Evolutionary conservation across 2,329 filamentous ascomycete species (phyloP).

Genomic region (Chaetothyriales sp.): DNA sequence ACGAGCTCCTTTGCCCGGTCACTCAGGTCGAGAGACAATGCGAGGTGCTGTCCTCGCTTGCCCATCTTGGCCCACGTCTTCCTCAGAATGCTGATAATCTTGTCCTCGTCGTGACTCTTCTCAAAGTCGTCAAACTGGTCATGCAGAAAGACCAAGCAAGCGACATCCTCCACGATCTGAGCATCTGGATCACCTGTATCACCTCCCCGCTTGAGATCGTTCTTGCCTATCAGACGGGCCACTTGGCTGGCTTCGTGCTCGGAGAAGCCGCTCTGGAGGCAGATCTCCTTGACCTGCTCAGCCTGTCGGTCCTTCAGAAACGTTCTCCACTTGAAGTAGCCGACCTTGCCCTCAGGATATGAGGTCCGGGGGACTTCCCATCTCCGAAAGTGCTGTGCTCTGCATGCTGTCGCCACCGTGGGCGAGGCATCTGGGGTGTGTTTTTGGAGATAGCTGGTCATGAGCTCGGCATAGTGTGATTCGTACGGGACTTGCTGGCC

Average conservation of each 20-base stretch:
- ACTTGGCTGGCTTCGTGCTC: conserved; percentile 47
- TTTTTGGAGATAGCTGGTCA: conserved; percentile 57
- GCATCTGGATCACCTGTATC: conserved; percentile 45
- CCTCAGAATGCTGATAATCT: conserved; percentile 26
- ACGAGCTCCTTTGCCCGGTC: conserved; percentile 50
- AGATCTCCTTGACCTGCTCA: conserved; percentile 43
- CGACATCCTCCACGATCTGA: conserved; percentile 70
- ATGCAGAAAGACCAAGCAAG: conserved; percentile 75
- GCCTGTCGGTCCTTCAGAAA: conserved; percentile 61
- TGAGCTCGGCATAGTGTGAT: conserved; percentile 67
- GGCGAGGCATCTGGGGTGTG: conserved; percentile 49
- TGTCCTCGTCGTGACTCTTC: conserved; percentile 52
- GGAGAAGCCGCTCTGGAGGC: conserved; percentile 37
- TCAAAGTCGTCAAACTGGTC: conserved; percentile 77
- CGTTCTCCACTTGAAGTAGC: conserved; percentile 69
- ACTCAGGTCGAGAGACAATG: conserved; percentile 52
- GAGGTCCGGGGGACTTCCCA: conserved; percentile 67
- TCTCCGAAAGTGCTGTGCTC: conserved; percentile 71
- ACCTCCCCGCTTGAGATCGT: conserved; percentile 46
- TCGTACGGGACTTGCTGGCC: conserved; percentile 52
- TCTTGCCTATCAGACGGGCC: conserved; percentile 63
- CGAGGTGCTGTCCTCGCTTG: conserved; percentile 24
- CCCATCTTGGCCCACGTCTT: conserved; percentile 18
- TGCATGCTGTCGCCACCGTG: conserved; percentile 60
- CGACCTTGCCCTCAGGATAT: conserved; percentile 60